A percentile compares a stretch with the other conserved stretches of the same genome.
These are phyloP conservation scores for Pholiota microspora DNA, from an alignment of 768 basidiomycete species.

Conservation along the genomic window DNA sequence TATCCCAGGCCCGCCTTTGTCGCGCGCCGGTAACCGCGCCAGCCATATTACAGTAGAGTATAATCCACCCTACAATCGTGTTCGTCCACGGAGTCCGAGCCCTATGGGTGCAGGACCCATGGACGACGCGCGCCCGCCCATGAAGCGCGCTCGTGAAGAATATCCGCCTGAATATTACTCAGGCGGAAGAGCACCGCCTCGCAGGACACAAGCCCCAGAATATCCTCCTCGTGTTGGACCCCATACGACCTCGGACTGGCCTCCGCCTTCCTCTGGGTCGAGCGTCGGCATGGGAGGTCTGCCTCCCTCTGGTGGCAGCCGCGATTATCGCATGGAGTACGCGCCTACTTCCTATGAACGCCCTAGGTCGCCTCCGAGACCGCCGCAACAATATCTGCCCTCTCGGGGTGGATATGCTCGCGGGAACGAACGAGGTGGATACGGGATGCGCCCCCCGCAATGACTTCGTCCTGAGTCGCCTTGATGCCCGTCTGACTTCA, in stretches of 20 bases:
- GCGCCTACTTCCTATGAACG: neutral
- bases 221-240: neutral
- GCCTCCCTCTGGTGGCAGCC: neutral
- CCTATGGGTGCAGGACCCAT: slow-evolving; percentile 27
- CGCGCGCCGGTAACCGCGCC: slow-evolving; percentile 25
- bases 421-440: neutral
- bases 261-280: neutral
- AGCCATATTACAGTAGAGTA: slow-evolving; percentile 14
- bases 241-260: neutral
- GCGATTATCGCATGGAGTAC: slow-evolving; percentile 5
- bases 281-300: neutral
- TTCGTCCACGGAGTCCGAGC: slow-evolving; percentile 47
- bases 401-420: neutral
- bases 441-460: neutral
- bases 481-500: neutral
- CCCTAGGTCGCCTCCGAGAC: neutral
- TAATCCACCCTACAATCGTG: slow-evolving; percentile 31
- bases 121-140: slow-evolving; percentile 42
- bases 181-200: neutral
- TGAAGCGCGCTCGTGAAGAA: slow-evolving; percentile 48
- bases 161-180: slow-evolving; percentile 33
- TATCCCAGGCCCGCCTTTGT: slow-evolving; percentile 13
- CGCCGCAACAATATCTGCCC: slow-evolving; percentile 18
- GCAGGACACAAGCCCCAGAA: neutral
- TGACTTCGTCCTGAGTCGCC: neutral